phyloP scores from a whole-genome alignment of 768 basidiomycete species.

The Clitopilus hobsonii region DNA sequence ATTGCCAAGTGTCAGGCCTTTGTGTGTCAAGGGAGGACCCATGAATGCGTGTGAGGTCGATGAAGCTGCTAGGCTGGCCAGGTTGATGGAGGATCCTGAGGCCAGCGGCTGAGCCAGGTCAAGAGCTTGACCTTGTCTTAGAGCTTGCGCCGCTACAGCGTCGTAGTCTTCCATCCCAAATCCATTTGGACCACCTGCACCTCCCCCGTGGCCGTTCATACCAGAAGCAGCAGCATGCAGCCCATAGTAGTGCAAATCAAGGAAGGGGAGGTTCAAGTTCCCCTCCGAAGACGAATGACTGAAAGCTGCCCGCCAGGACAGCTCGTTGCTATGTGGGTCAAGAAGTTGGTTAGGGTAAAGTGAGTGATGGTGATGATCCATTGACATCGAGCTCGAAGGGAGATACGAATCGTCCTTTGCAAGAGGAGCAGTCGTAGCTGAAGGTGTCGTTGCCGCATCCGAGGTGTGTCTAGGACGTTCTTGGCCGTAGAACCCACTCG shows the following conservation, averaged over 20 bases:
- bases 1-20: background rate
- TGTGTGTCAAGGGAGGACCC: background rate
- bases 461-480: background rate
- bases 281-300: conserved; percentile 16
- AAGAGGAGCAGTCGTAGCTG: background rate
- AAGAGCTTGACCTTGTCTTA: conserved; percentile 43
- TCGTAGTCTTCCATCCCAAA: conserved; percentile 14
- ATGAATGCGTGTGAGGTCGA: conserved; percentile 12
- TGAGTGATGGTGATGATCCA: conserved; percentile 1
- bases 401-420: background rate
- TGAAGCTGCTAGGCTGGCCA: conserved; percentile 19
- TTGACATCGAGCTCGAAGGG: background rate
- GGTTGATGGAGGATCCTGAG: conserved; percentile 18
- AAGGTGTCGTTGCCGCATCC: background rate
- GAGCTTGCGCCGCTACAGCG: conserved; percentile 9
- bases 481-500: conserved; percentile 7
- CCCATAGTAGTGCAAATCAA: conserved; percentile 70
- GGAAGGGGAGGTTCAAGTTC: conserved; percentile 52
- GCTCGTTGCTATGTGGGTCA: background rate
- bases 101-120: conserved; percentile 39
- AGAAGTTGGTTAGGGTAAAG: background rate
- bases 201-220: conserved; percentile 6
- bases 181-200: conserved; percentile 7
- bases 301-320: conserved; percentile 18
- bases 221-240: conserved; percentile 7